Evolutionary conservation across 2,329 filamentous ascomycete species (phyloP), one percentile per base, ranked within the genome.

Genomic region (Ophiostoma novo-ulmi): DNA sequence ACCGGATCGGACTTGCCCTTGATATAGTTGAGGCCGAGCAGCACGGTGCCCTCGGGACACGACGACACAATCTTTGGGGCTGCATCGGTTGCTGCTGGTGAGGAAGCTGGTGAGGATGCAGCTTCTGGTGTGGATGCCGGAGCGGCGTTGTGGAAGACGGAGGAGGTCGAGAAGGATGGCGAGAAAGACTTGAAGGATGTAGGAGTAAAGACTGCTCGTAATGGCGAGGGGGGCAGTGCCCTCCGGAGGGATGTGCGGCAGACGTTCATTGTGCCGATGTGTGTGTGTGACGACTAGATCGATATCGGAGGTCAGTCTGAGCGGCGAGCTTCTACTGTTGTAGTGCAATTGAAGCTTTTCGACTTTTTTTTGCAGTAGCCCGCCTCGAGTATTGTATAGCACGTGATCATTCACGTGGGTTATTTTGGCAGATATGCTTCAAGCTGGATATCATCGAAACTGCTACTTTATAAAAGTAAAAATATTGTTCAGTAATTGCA

Each of bases 11-110:
- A 81, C 77, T 86, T 85, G 74, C 86, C 87, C 82, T 95, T 95
- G 76, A 89, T 80, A 80, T 91, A 94, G 79, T 93, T 94, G 70
- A 96, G 82, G 0, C 92, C 92, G 70, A 83, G 88, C 61, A 96
- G 82, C 17, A 88, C 80, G 17, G 90, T 92, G 44, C 92, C 92
- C 5, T 88, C 87, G 2, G 84, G 82, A 75, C 90, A 89, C 38
- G 84, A 84, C 8, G 85, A 88, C 35, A 80, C 74, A 22, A 72
- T 35, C 41, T 73, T 70, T 14, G 61, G 70, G 64, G 77, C 75
- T 36, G 72, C 78, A 35, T 75, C 72, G 66, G 63, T 69, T 35
- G 70, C 41, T 52, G 73, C 67, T 68, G 73, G 8, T 20, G n/a
- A 20, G 7, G 44, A n/a, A 17, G 63, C 70, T 35, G 70, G 31